Base-by-base conservation (phyloP, 805 yeast species). In the Zygoascus biomembranicola region DNA sequence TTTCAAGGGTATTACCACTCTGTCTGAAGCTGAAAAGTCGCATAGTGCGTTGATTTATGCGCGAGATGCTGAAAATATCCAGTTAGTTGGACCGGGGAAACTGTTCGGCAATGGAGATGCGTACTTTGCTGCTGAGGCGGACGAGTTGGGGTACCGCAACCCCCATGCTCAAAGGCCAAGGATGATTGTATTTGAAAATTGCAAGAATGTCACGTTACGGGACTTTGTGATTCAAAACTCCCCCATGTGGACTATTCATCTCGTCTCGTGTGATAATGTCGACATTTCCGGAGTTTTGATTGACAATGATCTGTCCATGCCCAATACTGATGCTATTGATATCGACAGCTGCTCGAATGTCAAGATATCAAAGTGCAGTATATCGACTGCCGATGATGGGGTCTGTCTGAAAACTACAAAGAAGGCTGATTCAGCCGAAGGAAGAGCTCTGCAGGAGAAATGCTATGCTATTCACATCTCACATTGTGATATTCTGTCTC, bases 241-340 rank as follows among this genome's bases (percentile, higher is more conserved):
- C 8, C 53, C 53, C 3, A 50, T 50, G 53, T 50, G 53, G 53
- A 50, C 49, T 32, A 32, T 50, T 9, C 53, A 50, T 16, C 11
- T 50, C 4, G 53, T 50, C 4, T 20, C 35, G 18, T 50, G 53
- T 20, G 23, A 45, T 5, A 26, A 44, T 19, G 49, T 50, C 31
- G 43, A 19, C 6, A 26, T 50, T 16, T 16, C 20, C 2, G 47
- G 41, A 3, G 9, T 50, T 14, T 44, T 8, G 4, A 44, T 50
- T 43, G 49, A 50, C 8, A 50, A 44, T 47, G 26, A 32, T 19
- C 20, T 50, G 32, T 4, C 49, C 6, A 23, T 44, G 43, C 42
- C 53, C 13, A 50, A 50, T 19, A 44, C 35, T 20, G 53, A 50
- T 32, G 53, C 31, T 5, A 32, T 50, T 32, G 53, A 50, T 32